Conservation (phyloP, 225 moss, liverwort and hornwort species). For the Pleurozium schreberi region DNA sequence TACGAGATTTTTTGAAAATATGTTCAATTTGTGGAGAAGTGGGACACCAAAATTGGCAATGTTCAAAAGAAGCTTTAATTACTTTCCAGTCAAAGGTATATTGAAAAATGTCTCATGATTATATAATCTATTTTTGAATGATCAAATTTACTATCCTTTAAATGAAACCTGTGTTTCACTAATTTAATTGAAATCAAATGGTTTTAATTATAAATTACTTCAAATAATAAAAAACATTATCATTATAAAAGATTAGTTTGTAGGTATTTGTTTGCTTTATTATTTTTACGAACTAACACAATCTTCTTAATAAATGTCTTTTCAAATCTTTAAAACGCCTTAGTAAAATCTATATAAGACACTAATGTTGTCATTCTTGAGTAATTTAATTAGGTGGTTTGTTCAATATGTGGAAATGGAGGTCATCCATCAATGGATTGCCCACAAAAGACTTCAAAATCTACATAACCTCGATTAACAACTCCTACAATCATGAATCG, state of each 20-base stretch:
- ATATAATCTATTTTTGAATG: neutral
- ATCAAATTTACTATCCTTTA: neutral
- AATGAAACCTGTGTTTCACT: neutral
- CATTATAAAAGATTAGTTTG: rapidly evolving
- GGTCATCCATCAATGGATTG: conserved; percentile 77
- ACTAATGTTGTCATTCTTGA: neutral
- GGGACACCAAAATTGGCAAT: conserved; percentile 76
- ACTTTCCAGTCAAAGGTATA: conserved; percentile 69
- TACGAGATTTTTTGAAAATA: conserved; percentile 57
- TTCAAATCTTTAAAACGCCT: neutral
- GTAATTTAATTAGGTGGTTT: conserved; percentile 29
- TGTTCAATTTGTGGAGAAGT: conserved; percentile 70
- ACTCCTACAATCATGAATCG: neutral
- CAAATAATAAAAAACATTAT: neutral
- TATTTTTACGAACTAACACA: rapidly evolving
- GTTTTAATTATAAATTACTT: rapidly evolving
- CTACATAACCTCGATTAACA: neutral
- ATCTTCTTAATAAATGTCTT: no score
- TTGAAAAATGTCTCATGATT: neutral
- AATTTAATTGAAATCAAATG: neutral
- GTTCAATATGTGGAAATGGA: conserved; percentile 70
- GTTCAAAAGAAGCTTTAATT: conserved; percentile 50
- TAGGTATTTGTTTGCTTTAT: neutral
- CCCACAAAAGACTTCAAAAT: conserved; percentile 18
- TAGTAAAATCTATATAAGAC: no score